Percentiles rank a stretch among this genome's conserved stretches.
phyloP scores from a whole-genome alignment of 2,329 filamentous ascomycete genomes.

The Pestalotiopsis sp. region DNA sequence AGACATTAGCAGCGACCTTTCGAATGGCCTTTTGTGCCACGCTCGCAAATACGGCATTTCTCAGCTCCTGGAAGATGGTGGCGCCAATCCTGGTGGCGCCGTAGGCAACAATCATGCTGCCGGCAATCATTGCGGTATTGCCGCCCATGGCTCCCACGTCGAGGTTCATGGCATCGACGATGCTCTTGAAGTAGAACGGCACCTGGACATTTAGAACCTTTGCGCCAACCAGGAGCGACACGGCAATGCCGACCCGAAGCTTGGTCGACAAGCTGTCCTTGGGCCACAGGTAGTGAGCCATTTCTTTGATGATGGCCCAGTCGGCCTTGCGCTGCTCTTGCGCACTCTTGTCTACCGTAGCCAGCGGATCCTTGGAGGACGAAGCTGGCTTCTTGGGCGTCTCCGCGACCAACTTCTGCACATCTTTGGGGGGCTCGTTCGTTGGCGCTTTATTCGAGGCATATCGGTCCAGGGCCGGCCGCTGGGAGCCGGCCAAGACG shows the following conservation, averaged over 20 bases:
- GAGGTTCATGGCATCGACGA: constrained; percentile 97
- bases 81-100: constrained; percentile 86
- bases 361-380: constrained; percentile 53
- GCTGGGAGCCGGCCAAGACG: constrained; percentile 25
- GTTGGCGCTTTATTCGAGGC: constrained; percentile 7
- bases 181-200: constrained; percentile 98
- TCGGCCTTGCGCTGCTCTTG: constrained; percentile 95
- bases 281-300: constrained; percentile 95
- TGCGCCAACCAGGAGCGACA: constrained; percentile 81
- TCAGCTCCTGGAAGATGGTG: constrained; percentile 86
- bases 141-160: constrained; percentile 87
- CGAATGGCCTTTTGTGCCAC: constrained; percentile 97
- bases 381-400: constrained; percentile 14
- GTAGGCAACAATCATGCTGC: constrained; percentile 92
- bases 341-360: constrained; percentile 67
- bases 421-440: constrained; percentile 13
- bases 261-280: constrained; percentile 84
- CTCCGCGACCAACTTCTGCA: neutral
- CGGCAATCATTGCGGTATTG: constrained; percentile 85
- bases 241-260: constrained; percentile 80
- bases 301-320: constrained; percentile 98
- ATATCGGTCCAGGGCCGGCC: constrained; percentile 14
- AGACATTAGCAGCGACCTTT: constrained; percentile 87
- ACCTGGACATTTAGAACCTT: constrained; percentile 98
- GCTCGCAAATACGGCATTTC: constrained; percentile 95